Evolutionary conservation across 495 filamentous ascomycete genomes (phyloP), one percentile per base, ranked within the genome.

Genomic region (Wilcoxina mikolae): DNA sequence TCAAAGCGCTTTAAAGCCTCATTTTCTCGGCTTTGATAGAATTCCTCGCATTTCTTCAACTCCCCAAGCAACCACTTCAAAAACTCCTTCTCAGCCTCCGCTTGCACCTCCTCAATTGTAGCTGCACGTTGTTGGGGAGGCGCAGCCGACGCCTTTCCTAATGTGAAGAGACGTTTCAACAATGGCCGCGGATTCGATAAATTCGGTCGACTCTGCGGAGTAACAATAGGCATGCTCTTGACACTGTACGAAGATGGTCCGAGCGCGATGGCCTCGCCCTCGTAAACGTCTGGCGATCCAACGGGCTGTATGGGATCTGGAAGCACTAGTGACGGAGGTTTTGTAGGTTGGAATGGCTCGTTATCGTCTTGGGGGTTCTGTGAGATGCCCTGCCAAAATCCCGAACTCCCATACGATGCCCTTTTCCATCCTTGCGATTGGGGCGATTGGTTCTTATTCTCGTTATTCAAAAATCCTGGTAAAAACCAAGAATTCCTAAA

Each of bases 21-120:
- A 4, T 72, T 63, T 58, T 86, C 83, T 57, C 81, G 84, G 55
- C 66, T 64, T 48, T 71, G 71, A 64, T 87, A 85, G 61, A 87
- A 87, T 0, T 71, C 60, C 50, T 86, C 82, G 45, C 86, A 82
- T 58, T 84, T 85, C 11, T 70, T 58, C 15, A 85, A 60, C 62
- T 87, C 76, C n/a, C 61, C 59, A 57, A 85, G 76, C 39, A 87
- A 57, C 62, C 80, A 86, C 0, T 63, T 68, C 57, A 80, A 79
- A 58, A 85, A 87, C 42, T 84, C 81, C 29, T 76, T 72, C 38
- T 54, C 47, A 3, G 61, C 65, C 12, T 58, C 38, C 9, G 54
- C 52, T 25, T 65, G 64, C 3, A 60, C 58, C 38, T 62, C 60
- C 4, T 62, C 55, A 17, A 65, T 60, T 25, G 55, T 52, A 27